Base-by-base conservation (phyloP, 169 alveolate species). In the Cryptosporidium bovis region DNA sequence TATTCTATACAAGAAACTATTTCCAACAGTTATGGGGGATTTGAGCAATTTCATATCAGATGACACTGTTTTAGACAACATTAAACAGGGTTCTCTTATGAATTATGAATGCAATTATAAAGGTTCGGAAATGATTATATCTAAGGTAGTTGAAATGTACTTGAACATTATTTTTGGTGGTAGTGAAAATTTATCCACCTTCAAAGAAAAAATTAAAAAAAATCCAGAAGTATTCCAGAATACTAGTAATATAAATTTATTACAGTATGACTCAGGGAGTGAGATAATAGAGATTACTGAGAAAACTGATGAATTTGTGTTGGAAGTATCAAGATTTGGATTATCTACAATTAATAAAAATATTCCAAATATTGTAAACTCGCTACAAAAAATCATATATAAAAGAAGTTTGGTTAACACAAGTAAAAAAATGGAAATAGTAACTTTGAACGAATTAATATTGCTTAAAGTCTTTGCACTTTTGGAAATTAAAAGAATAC, bases 91-190 rank as follows among this genome's bases (percentile, higher is more conserved):
- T 40, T 40, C 48, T 6, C 48, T 8, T 40, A 40, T 0, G 48
- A 46, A n/a, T 62, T 31, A 66, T 8, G 40, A 46, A 20, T 29
- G 36, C 10, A 24, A 36, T 3, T 20, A 36, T 5, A 29, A 16
- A 16, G 20, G 18, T 1, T 77, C 87, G 3, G 87, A 62, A n/a
- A n/a, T 62, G 8, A 27, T 77, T 34, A 48, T 77, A 7, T 77
- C 87, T 8, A 46, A 18, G 1, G 36, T 77, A 24, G 53, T 77
- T 20, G 40, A 44, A 16, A 46, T 62, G 71, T 60, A 27, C 65
- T 48, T 77, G 33, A 60, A 62, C 20, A 46, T 77, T 34, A 13
- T 77, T 36, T 62, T 60, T n/a, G 87, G 87, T 33, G 87, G 87
- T 1, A 51, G 50, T n/a, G 65, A 56, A 16, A 77, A 40, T 36